Evolutionary conservation across 495 filamentous ascomycete genomes (phyloP), one percentile per base, ranked within the genome.

Genomic region (Penicillium soppii): DNA sequence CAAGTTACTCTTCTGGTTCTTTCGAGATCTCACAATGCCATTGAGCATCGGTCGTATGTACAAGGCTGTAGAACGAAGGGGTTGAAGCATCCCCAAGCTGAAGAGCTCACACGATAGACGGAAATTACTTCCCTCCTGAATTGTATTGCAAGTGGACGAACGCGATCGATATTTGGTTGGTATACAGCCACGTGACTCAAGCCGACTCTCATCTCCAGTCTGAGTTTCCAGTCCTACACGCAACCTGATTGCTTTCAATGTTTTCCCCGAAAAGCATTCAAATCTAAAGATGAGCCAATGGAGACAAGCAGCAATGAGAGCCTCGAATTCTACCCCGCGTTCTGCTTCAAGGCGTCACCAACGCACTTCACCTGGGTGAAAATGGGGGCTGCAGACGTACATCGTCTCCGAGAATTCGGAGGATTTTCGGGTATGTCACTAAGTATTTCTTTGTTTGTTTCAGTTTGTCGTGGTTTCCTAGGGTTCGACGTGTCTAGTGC

Each of bases 351-450:
- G 45, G 78, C 86, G 6, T 96, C 95, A 7, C 88, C 88, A 8
- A 97, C 91, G 15, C 85, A 88, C 69, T 83, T 83, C 61, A 70
- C 75, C 60, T 97, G 91, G 92, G 90, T 87, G 64, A 88, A 89
- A 52, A 71, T 97, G 47, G 84, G 82, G 2, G 82, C 82, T 2
- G 66, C 72, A 36, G 89, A 95, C 59, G 80, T 97, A 15, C 81
- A 74, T 51, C 63, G 62, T 16, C 69, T 96, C 22, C 63, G 70
- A 36, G 68, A 69, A 39, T 79, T 81, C 39, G 62, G 71, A 3
- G 83, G 82, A 15, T 94, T 89, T 67, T 77, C 83, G 77, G 89
- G 89, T 88, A 70, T 20, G 59, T 43, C 44, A 20, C 57, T 13
- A 13, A 33, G 30, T 6, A 5, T 3, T 43, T 27, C 16, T 35